Evolutionary conservation across 2,329 filamentous ascomycete species (phyloP).

Genomic region (Pseudopyrenochaeta lycopersici): DNA sequence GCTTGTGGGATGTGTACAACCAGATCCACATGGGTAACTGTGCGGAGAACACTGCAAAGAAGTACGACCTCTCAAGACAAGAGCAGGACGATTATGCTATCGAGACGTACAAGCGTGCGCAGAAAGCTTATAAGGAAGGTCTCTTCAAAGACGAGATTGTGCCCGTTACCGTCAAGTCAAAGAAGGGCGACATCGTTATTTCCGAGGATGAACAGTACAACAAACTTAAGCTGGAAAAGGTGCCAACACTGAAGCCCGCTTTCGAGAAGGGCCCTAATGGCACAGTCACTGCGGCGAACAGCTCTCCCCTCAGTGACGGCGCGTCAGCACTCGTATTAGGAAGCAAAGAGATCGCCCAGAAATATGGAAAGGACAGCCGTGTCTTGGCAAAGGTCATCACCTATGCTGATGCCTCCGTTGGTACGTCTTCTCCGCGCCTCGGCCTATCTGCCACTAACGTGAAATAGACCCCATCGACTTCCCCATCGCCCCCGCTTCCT

Average conservation of each 20-base stretch:
- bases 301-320: slow-evolving; percentile 93
- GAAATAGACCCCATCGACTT: slow-evolving; percentile 83
- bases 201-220: slow-evolving; percentile 89
- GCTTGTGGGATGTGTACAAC: slow-evolving; percentile 95
- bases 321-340: slow-evolving; percentile 88
- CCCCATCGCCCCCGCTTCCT: slow-evolving; percentile 89
- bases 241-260: slow-evolving; percentile 86
- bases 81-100: slow-evolving; percentile 93
- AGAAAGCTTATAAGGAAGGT: slow-evolving; percentile 84
- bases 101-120: slow-evolving; percentile 85
- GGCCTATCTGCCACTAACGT: slow-evolving; percentile 10
- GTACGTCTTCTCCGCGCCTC: slow-evolving; percentile 21
- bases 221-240: slow-evolving; percentile 85
- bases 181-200: slow-evolving; percentile 80
- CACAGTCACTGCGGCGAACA: slow-evolving; percentile 93
- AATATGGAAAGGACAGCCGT: slow-evolving; percentile 79
- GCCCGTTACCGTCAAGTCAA: slow-evolving; percentile 83
- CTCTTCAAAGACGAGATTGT: slow-evolving; percentile 90
- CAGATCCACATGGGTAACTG: slow-evolving; percentile 98
- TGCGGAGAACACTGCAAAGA: slow-evolving; percentile 93
- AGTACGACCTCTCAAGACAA: slow-evolving; percentile 79
- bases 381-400: slow-evolving; percentile 88
- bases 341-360: slow-evolving; percentile 79
- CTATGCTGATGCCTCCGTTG: slow-evolving; percentile 85
- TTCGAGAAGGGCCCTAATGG: slow-evolving; percentile 90